Evolutionary conservation across 176 grass and related monocot species (phyloP).

Genomic region (Avena sativa): DNA sequence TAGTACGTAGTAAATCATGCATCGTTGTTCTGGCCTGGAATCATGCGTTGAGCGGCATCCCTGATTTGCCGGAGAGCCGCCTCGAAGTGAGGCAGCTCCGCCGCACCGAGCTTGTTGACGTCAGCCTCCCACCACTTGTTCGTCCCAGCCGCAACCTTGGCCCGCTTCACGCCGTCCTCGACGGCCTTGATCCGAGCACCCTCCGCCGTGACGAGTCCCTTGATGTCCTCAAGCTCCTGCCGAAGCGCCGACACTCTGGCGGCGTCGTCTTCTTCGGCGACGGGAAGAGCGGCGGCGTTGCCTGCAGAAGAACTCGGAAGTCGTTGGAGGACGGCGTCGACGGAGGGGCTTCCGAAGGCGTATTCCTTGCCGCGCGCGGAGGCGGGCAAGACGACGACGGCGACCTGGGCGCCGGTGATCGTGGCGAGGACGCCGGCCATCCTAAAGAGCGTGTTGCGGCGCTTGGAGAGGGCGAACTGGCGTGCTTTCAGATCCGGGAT

Average conservation of each 20-base stretch:
- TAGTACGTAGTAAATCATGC: no score
- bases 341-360: background rate
- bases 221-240: background rate
- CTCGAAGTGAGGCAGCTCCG: slow-evolving; percentile 1
- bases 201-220: background rate
- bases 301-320: background rate
- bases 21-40: no score
- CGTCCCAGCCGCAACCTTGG: background rate
- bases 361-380: background rate
- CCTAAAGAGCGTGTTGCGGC: background rate
- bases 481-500: background rate
- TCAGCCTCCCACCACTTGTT: background rate
- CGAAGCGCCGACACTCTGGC: background rate
- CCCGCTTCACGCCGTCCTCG: background rate
- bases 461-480: background rate
- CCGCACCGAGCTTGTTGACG: background rate
- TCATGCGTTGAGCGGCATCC: background rate
- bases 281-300: background rate
- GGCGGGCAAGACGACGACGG: background rate
- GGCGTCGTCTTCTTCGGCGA: background rate
- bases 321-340: background rate
- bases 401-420: background rate
- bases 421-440: slow-evolving; percentile 4
- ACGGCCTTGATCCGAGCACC: background rate
- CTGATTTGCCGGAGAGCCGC: background rate